Conservation (phyloP, 73 alveolate species). For the Uronychia binucleata region DNA sequence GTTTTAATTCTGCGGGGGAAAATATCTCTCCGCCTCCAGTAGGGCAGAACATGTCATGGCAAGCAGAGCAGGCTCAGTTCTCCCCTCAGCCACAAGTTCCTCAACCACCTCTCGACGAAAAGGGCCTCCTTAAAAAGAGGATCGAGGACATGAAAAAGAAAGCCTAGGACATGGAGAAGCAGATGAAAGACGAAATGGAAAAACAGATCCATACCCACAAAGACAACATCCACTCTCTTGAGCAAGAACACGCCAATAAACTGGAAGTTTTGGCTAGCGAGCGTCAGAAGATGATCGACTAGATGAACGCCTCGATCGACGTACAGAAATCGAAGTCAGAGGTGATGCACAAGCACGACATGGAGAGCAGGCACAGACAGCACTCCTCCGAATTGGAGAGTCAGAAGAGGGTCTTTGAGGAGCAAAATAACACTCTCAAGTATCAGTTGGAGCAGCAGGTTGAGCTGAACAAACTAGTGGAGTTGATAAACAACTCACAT, state of each 20-base stretch:
- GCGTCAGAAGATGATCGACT: constrained; percentile 5
- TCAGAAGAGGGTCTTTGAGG: constrained; percentile 5
- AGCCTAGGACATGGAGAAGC: constrained; percentile 3
- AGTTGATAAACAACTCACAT: constrained; percentile 5
- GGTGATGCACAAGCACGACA: constrained; percentile 7
- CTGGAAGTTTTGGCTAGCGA: constrained; percentile 3
- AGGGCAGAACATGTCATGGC: neutral
- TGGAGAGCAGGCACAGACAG: constrained; percentile 1
- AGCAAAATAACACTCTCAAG: constrained; percentile 6
- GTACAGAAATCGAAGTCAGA: constrained; percentile 16
- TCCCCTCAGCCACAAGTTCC: neutral
- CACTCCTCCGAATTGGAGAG: neutral
- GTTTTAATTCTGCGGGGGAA: neutral
- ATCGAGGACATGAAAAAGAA: neutral
- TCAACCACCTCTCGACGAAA: neutral
- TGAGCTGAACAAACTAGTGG: constrained; percentile 23
- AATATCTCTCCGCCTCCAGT: neutral
- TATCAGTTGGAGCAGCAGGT: constrained; percentile 22
- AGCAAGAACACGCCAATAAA: constrained; percentile 6
- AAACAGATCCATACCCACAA: neutral
- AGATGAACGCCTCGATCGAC: constrained; percentile 4
- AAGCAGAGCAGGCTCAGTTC: neutral
- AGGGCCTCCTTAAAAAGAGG: neutral
- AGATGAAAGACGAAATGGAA: constrained; percentile 10
- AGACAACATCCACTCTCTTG: neutral